Base-by-base conservation (phyloP, 73 alveolate genomes). In the Paramecium octaurelia region DNA sequence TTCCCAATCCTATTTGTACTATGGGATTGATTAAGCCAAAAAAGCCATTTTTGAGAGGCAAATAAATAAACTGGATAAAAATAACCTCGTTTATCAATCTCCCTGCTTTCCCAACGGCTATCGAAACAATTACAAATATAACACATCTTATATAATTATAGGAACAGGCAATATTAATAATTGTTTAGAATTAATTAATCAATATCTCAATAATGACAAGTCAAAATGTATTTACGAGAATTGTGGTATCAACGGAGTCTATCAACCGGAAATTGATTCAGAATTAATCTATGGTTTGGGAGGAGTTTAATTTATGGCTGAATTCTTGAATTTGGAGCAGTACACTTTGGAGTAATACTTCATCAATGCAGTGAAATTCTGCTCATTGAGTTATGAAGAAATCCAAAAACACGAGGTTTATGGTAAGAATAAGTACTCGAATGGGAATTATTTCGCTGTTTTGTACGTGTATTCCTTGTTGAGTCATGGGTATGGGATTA, bases 21-120 rank as follows among this genome's bases (percentile, higher is more conserved):
- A 43, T 42, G 94, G 94, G 11, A 71, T 46, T 18, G 75, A 46
- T 70, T 70, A 70, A 27, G 94, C 94, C 11, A 44, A 64, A 70
- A 43, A 6, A 44, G 77, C 20, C n/a, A 50, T 89, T 1, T 60
- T 89, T 89, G 48, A 31, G 21, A 59, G 58, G n/a, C 16, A 69
- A 20, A 70, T 59, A 3, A 57, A 54, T 27, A 31, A 36, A 16
- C 10, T 38, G 18, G 91, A 80, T 7, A 77, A 70, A 14, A 43
- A 23, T 43, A 43, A 77, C 21, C 31, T 70, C 0, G 27, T 42
- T 16, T 64, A 77, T 23, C 10, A 70, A 24, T 31, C 31, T 44
- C 94, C 94, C 5, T 89, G 94, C 34, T 89, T 44, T 44, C 75
- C 27, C 36, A 7, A 64, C 14, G 94, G 94, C 14, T 89, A 89